Conservation (phyloP, 257 asterid genomes). For the Anisodus acutangulus region DNA sequence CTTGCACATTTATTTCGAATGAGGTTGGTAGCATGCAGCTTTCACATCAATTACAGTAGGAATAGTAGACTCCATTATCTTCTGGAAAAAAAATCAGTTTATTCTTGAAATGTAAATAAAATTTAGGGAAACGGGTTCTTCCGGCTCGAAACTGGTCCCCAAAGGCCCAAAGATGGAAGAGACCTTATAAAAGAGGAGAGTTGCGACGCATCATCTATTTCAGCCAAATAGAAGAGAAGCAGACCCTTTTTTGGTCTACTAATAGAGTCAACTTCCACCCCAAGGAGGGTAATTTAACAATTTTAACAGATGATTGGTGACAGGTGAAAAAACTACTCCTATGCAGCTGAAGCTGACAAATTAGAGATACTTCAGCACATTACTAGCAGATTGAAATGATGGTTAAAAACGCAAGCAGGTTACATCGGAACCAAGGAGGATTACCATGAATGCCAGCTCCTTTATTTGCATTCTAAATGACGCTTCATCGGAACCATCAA, state of each 20-base stretch:
- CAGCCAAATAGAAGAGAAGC: slow-evolving; percentile 16
- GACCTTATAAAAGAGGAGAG: neutral
- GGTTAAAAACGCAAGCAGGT: neutral
- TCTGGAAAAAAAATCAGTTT: neutral
- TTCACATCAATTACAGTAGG: slow-evolving; percentile 8
- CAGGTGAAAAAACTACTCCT: neutral
- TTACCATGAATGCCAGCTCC: slow-evolving; percentile 86
- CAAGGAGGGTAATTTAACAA: neutral
- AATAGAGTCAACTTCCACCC: slow-evolving; percentile 2
- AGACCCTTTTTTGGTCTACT: neutral
- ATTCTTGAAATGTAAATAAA: neutral
- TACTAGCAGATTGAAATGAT: neutral
- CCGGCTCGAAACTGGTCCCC: neutral
- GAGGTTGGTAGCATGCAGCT: neutral
- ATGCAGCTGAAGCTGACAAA: slow-evolving; percentile 11
- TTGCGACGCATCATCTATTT: neutral
- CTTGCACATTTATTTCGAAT: slow-evolving; percentile 7
- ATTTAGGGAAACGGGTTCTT: neutral
- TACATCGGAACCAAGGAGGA: slow-evolving; percentile 22
- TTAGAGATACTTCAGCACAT: slow-evolving; percentile 24
- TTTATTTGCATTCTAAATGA: slow-evolving; percentile 75
- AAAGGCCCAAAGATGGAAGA: neutral
- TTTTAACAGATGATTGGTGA: neutral
- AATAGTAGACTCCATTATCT: slow-evolving; percentile 2
- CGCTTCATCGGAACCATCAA: slow-evolving; percentile 63